Evolutionary conservation across 2,329 filamentous ascomycete species (phyloP).

Genomic region (Penicillium sp.): DNA sequence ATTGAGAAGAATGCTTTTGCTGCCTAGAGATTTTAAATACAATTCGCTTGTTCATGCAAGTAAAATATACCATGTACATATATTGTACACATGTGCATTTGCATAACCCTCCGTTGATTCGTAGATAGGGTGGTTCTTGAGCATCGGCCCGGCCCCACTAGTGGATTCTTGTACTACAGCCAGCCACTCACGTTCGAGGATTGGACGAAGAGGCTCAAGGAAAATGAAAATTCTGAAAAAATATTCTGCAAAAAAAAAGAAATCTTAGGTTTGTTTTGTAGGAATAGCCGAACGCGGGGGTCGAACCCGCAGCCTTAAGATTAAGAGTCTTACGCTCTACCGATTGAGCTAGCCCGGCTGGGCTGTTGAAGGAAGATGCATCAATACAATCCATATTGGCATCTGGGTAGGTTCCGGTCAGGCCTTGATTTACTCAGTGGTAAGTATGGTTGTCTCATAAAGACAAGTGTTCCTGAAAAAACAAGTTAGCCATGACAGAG

Average conservation of each 20-base stretch:
- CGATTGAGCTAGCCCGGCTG: constrained; percentile 53
- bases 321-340: constrained; percentile 52
- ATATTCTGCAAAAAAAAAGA: constrained; percentile 16
- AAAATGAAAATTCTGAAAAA: constrained; percentile 1
- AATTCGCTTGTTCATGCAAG: background rate
- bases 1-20: background rate
- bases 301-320: constrained; percentile 45
- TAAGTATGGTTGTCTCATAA: constrained; percentile 17
- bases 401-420: constrained; percentile 26
- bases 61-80: background rate
- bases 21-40: background rate
- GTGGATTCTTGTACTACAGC: background rate
- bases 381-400: constrained; percentile 21
- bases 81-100: background rate
- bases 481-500: background rate
- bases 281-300: constrained; percentile 43
- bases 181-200: constrained; percentile 14
- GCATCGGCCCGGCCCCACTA: constrained; percentile 14
- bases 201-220: background rate
- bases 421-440: constrained; percentile 19
- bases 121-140: background rate
- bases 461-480: background rate
- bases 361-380: constrained; percentile 32
- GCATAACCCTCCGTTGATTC: background rate
- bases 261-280: constrained; percentile 21